phyloP scores from a whole-genome alignment of 1,284 basidiomycete species.

The Athelia sp. region DNA sequence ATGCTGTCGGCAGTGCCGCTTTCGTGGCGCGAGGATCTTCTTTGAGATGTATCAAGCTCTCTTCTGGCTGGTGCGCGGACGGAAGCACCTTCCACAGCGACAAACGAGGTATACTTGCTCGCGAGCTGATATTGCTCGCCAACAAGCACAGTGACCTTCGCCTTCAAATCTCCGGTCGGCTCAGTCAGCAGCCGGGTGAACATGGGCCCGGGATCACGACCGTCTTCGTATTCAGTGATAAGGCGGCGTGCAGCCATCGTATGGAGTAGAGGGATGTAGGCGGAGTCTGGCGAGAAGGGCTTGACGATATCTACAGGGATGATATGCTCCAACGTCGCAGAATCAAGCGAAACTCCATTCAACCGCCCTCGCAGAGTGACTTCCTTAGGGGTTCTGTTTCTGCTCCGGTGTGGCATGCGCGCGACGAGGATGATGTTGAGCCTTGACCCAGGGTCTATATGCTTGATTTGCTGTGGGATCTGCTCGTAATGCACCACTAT shows the following conservation, averaged over 20 bases:
- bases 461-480: conserved; percentile 33
- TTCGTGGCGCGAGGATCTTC: not conserved
- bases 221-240: conserved; percentile 39
- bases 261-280: conserved; percentile 39
- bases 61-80: not conserved
- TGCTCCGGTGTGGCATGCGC: conserved; percentile 16
- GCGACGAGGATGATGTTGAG: conserved; percentile 42
- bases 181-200: conserved; percentile 17
- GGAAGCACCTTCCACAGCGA: conserved; percentile 38
- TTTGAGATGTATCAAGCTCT: not conserved
- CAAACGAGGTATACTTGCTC: conserved; percentile 49
- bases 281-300: conserved; percentile 22
- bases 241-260: conserved; percentile 48
- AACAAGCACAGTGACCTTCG: conserved; percentile 40
- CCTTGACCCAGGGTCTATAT: conserved; percentile 39
- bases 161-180: conserved; percentile 29
- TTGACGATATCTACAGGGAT: conserved; percentile 36
- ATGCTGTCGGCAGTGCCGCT: conserved; percentile 1
- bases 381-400: conserved; percentile 25
- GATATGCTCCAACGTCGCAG: conserved; percentile 22
- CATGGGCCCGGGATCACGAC: conserved; percentile 22
- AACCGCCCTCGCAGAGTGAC: conserved; percentile 34
- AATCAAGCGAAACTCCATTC: conserved; percentile 20
- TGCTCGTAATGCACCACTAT: conserved; percentile 22
- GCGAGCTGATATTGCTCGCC: conserved; percentile 48